Conservation (phyloP, 2,329 filamentous ascomycete genomes). For the Esteya vermicola region DNA sequence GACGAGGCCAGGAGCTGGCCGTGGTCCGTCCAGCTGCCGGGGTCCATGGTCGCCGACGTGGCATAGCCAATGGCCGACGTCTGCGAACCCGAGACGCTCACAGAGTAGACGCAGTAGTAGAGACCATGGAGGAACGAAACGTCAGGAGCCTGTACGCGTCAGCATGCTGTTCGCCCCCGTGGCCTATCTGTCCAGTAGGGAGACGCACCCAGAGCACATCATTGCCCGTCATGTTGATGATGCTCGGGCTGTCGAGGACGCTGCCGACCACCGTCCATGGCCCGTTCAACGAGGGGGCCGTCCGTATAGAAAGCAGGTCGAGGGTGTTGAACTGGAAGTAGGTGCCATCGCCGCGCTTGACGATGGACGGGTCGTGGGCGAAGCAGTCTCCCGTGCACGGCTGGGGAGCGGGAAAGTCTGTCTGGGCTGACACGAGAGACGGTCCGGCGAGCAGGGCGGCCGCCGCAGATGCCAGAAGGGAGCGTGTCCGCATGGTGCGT, state of each 20-base stretch:
- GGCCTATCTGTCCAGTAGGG: not conserved
- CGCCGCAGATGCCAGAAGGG: too few species aligned
- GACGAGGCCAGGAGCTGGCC: constrained; percentile 38
- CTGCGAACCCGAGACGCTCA: constrained; percentile 45
- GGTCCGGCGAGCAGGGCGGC: not conserved
- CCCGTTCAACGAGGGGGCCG: constrained; percentile 20
- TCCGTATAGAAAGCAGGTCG: constrained; percentile 24
- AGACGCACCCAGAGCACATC: constrained; percentile 21
- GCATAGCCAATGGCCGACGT: constrained; percentile 21
- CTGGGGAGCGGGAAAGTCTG: constrained; percentile 18
- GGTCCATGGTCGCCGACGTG: constrained; percentile 25
- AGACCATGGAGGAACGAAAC: constrained; percentile 35
- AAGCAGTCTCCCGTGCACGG: constrained; percentile 22
- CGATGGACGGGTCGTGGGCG: constrained; percentile 23
- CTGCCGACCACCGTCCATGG: constrained; percentile 27
- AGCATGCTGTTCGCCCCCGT: too few species aligned
- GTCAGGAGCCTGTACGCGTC: constrained; percentile 12
- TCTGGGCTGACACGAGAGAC: constrained; percentile 7
- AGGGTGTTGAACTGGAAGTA: constrained; percentile 30
- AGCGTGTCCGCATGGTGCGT: too few species aligned
- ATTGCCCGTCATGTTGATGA: constrained; percentile 24
- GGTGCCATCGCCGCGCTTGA: constrained; percentile 23
- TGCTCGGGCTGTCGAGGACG: constrained; percentile 22
- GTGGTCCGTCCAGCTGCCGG: constrained; percentile 44
- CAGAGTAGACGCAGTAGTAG: constrained; percentile 31